Base-by-base conservation (phyloP, 345 rosid genomes). In the Brassica rapa region DNA sequence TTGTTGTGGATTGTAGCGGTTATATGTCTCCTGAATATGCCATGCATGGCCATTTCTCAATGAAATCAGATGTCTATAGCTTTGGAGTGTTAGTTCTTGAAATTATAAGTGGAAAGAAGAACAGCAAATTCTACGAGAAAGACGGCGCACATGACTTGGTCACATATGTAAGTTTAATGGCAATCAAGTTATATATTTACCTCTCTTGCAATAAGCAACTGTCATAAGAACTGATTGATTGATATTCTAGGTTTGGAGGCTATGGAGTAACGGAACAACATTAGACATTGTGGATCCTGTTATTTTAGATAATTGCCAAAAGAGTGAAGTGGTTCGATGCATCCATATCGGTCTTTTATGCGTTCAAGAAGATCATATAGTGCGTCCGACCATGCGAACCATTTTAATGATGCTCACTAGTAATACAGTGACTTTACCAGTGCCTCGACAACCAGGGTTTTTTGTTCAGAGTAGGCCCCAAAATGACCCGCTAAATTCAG, bases 11-110 rank as follows among this genome's bases (percentile, higher is more conserved):
- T 43, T 39, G 14, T 9, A 43, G 51, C 51, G 51, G 51, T 43
- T 79, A 79, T 6, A 79, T 79, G 82, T 57, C 82, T 59, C 81
- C 83, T 0, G 85, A 83, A 8, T 80, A 79, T 46, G 83, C 83
- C 1, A 77, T 59, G 79, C 11, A 64, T 8, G 86, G 80, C 21
- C 63, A 68, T 1, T 80, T 83, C 79, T 83, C 80, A 8, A 72
- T 71, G 56, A 80, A 83, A 59, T 76, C 84, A 1, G 84, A 83
- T 37, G 84, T 80, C 2, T 83, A 76, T 6, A 80, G 86, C 14
- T 74, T 74, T 0, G 82, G 79, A 0, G 67, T 80, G 19, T 12
- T 82, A 39, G 72, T 77, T 25, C 74, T 82, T 61, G 82, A 82
- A n/a, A 77, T 82, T 39, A 43, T 82, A 63, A 63, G 62, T 11